A percentile compares a stretch with the other conserved stretches of the same genome.
Evolutionary conservation across 1,139 yeast species (phyloP).

Genomic region (Sporopachydermia cereana): DNA sequence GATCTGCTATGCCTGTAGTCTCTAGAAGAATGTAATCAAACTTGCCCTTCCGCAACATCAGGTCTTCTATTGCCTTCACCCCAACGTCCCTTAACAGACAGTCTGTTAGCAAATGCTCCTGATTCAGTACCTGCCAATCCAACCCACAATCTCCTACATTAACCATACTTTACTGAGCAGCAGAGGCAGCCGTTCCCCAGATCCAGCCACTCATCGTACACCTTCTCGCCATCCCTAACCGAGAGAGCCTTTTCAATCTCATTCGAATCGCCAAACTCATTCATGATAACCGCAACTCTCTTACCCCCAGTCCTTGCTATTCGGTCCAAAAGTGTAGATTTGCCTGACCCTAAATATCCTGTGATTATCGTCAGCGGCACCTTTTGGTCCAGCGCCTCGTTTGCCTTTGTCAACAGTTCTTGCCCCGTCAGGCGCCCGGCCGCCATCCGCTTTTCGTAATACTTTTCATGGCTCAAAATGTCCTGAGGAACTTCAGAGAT

Average conservation of each 20-base stretch:
- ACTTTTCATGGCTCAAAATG: slow-evolving; percentile 9
- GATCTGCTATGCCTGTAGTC: slow-evolving; percentile 98
- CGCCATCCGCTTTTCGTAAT: background rate
- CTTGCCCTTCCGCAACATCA: slow-evolving; percentile 58
- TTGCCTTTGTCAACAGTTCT: background rate
- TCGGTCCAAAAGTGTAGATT: slow-evolving; percentile 69
- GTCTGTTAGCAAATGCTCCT: background rate
- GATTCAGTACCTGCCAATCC: slow-evolving; percentile 5
- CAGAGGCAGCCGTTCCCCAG: slow-evolving; percentile 94
- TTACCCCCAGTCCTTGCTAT: slow-evolving; percentile 60
- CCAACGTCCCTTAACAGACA: slow-evolving; percentile 50
- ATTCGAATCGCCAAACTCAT: slow-evolving; percentile 83
- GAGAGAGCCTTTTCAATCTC: slow-evolving; percentile 84
- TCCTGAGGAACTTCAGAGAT: slow-evolving; percentile 19
- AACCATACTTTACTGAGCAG: slow-evolving; percentile 63
- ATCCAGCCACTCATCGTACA: slow-evolving; percentile 89
- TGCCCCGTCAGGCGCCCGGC: background rate
- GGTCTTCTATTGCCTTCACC: slow-evolving; percentile 83
- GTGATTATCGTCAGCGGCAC: slow-evolving; percentile 91
- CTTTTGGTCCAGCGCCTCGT: slow-evolving; percentile 25
- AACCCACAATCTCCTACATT: background rate
- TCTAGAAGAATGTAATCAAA: slow-evolving; percentile 86
- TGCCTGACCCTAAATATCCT: slow-evolving; percentile 93
- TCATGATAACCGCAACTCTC: slow-evolving; percentile 78
- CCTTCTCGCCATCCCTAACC: slow-evolving; percentile 44